Conservation (phyloP, 371 early-diverging fungal species). For the Zopfochytrium polystomum region DNA sequence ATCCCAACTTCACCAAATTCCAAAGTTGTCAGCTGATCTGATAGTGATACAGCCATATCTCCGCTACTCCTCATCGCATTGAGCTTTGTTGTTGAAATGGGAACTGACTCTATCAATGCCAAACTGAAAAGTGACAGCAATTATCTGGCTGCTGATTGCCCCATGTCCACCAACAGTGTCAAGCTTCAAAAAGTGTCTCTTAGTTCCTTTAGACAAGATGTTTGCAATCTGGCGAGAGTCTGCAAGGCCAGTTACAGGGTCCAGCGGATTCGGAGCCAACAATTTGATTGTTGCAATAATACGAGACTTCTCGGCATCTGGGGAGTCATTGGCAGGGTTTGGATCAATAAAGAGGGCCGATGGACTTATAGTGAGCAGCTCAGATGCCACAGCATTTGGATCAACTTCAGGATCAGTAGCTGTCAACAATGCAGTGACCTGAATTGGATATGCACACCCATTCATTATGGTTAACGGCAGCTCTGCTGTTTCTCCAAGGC, state of each 20-base stretch:
- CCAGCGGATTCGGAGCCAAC: not conserved
- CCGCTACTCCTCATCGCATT: slow-evolving; percentile 8
- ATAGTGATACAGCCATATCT: slow-evolving; percentile 14
- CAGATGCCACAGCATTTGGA: slow-evolving; percentile 1
- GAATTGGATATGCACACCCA: slow-evolving; percentile 36
- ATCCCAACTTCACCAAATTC: slow-evolving; percentile 40
- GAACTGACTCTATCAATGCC: slow-evolving; percentile 12
- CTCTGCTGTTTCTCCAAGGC: slow-evolving; percentile 16
- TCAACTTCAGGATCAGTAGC: slow-evolving; percentile 13
- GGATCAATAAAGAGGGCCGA: slow-evolving; percentile 6
- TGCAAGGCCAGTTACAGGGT: not conserved
- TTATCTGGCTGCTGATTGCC: slow-evolving; percentile 15
- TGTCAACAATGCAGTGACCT: slow-evolving; percentile 10
- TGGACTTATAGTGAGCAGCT: slow-evolving; percentile 14
- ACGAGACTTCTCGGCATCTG: not conserved
- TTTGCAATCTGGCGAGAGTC: not conserved
- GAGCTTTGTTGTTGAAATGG: slow-evolving; percentile 17
- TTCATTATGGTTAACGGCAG: slow-evolving; percentile 27
- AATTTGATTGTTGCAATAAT: not conserved
- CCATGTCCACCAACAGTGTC: slow-evolving; percentile 26
- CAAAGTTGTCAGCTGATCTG: slow-evolving; percentile 22
- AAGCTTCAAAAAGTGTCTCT: slow-evolving; percentile 23
- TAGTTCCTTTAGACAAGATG: slow-evolving; percentile 9
- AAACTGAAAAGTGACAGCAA: slow-evolving; percentile 34
- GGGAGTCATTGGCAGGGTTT: slow-evolving; percentile 9